Base-by-base conservation (phyloP, 2,329 filamentous ascomycete genomes). In the Periconia digitata region DNA sequence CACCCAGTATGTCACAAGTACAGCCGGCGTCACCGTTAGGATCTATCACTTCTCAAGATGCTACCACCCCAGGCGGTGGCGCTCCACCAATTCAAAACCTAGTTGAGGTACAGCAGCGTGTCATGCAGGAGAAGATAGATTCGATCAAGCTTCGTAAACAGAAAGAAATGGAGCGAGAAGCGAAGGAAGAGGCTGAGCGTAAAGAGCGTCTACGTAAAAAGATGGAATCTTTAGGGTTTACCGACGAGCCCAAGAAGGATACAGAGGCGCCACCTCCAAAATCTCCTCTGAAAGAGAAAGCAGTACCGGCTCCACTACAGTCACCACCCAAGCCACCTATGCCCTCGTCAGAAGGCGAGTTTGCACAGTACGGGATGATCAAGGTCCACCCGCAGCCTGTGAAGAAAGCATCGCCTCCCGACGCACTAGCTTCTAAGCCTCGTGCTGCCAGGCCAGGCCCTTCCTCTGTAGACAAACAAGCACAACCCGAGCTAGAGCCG, bases 61-160 rank as follows among this genome's bases (percentile, higher is more conserved):
- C 46, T 16, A 51, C 57, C 15, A 49, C 59, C 29, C 47, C 71
- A 45, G 64, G 71, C 53, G 55, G 67, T 47, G 53, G 62, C n/a
- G 57, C 63, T 16, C 27, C 27, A 32, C 79, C 81, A 40, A 77
- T 83, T 34, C 84, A 87, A 49, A 73, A 79, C 79, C 55, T 84
- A 77, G 68, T 82, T 74, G 62, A 87, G 82, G 72, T 87, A 76
- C 79, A 88, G 79, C 72, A 80, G 66, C 78, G 79, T 24, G 74
- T 89, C 18, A 91, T 92, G 87, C 80, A 80, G 32, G 85, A 89
- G 59, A 82, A 83, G 34, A 79, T 85, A 6, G 86, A 91, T 74
- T 83, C 43, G 86, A 87, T 13, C 51, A 82, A 80, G 62, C 83
- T 84, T 44, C 87, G 86, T 17, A 84, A 85, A 62, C 85, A 87